These are phyloP conservation scores for Eucalyptus fibrosa DNA, from an alignment of 345 rosid species.

Conservation along the genomic window DNA sequence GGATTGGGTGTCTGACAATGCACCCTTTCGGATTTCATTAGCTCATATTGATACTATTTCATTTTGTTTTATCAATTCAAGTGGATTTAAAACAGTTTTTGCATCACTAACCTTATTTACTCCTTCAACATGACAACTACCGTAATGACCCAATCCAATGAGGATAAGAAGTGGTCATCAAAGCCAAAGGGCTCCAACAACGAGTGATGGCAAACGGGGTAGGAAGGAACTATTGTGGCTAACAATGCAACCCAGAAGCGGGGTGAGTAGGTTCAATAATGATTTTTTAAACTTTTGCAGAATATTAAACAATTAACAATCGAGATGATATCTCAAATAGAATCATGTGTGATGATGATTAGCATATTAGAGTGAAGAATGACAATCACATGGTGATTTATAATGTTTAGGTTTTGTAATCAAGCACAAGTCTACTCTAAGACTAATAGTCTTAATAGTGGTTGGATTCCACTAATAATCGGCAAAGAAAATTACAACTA, in stretches of 20 bases:
- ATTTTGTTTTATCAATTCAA: not conserved
- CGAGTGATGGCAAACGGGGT: rapidly evolving
- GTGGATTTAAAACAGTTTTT: not conserved
- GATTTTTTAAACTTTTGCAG: too few relatives aligned
- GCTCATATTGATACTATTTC: not conserved
- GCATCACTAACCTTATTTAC: not conserved
- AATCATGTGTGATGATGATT: not conserved
- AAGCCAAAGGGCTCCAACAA: too few relatives aligned
- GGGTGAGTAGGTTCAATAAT: not conserved
- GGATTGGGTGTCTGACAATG: not conserved
- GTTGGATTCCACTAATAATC: not conserved
- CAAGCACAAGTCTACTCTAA: not conserved
- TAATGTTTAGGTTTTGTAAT: not conserved
- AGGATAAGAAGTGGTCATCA: too few relatives aligned
- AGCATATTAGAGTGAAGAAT: not conserved
- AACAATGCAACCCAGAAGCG: not conserved
- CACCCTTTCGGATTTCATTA: not conserved
- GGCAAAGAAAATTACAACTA: not conserved
- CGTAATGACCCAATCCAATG: too few relatives aligned
- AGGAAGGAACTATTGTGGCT: too few relatives aligned
- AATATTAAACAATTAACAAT: not conserved
- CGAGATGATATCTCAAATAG: not conserved
- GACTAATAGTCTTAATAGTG: not conserved
- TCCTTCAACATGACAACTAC: not conserved
- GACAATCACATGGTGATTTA: too few relatives aligned